Percentiles rank a stretch among this genome's conserved stretches.
Evolutionary conservation across 192 early-diverging fungal genomes (phyloP).

Genomic region (Mortierella hygrophila): DNA sequence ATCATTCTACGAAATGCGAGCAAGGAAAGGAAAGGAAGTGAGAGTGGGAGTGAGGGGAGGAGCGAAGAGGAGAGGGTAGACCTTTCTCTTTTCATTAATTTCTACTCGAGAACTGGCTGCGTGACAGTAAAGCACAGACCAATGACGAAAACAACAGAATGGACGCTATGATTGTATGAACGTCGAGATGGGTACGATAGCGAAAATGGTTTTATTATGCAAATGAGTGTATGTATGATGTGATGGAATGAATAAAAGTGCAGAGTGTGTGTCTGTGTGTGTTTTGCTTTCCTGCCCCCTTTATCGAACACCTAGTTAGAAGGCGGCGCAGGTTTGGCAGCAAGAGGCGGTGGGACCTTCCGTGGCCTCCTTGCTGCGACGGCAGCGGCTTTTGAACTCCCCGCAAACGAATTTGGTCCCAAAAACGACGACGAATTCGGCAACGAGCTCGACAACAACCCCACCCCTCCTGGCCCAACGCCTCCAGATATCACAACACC

Average conservation of each 20-base stretch:
- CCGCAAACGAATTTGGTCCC: not conserved
- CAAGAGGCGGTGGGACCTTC: not conserved
- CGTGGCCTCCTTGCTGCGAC: not conserved
- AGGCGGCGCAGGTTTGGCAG: not conserved
- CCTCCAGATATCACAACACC: not conserved
- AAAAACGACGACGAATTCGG: not conserved
- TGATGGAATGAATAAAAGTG: too few relatives aligned
- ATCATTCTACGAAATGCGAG: not conserved
- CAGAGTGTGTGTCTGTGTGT: too few relatives aligned
- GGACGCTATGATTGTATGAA: too few relatives aligned
- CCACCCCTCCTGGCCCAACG: not conserved
- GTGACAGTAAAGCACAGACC: too few relatives aligned
- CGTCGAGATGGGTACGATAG: too few relatives aligned
- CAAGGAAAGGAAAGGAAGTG: not conserved
- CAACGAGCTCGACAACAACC: not conserved
- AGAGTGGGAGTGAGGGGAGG: not conserved
- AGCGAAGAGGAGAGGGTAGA: too few relatives aligned
- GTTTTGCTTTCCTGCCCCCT: not conserved
- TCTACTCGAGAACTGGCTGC: too few relatives aligned
- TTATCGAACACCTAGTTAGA: not conserved
- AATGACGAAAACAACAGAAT: too few relatives aligned
- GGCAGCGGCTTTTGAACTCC: not conserved
- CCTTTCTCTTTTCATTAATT: too few relatives aligned
- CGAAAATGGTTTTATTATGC: too few relatives aligned
- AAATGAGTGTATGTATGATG: too few relatives aligned